A percentile compares a stretch with the other conserved stretches of the same genome.
These are phyloP conservation scores for Colletotrichum trifolii DNA, from an alignment of 2,329 filamentous ascomycete species.

Conservation along the genomic window DNA sequence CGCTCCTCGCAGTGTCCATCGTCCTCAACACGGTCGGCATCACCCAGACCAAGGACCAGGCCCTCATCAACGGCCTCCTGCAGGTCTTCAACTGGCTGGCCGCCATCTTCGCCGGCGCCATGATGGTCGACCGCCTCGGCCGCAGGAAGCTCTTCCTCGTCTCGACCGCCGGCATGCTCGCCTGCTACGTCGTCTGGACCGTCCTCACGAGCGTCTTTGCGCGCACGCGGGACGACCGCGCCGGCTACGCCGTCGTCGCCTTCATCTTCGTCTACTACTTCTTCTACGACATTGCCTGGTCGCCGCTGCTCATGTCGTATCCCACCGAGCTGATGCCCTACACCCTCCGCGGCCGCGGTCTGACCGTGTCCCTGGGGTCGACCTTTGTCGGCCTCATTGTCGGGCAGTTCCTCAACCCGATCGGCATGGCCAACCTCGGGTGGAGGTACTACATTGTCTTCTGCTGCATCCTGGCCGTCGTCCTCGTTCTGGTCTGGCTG, in stretches of 20 bases:
- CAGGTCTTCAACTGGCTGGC: slow-evolving; percentile 33
- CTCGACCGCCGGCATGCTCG: slow-evolving; percentile 44
- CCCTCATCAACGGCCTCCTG: slow-evolving; percentile 51
- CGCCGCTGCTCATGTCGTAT: slow-evolving; percentile 36
- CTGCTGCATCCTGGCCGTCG: slow-evolving; percentile 36
- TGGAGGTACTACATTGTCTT: slow-evolving; percentile 41
- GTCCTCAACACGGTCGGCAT: slow-evolving; percentile 46
- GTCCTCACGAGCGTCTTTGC: slow-evolving; percentile 31
- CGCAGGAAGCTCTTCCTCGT: slow-evolving; percentile 57
- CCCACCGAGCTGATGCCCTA: slow-evolving; percentile 38
- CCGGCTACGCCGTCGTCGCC: slow-evolving; percentile 38
- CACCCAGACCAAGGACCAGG: slow-evolving; percentile 49
- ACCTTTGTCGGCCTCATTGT: slow-evolving; percentile 44
- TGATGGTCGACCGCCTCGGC: slow-evolving; percentile 53
- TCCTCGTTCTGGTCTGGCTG: slow-evolving; percentile 39
- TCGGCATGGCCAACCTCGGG: slow-evolving; percentile 49
- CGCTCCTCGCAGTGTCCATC: neutral
- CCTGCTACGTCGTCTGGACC: slow-evolving; percentile 42
- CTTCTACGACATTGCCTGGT: slow-evolving; percentile 37
- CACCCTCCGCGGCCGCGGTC: slow-evolving; percentile 36
- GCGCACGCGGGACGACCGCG: slow-evolving; percentile 17
- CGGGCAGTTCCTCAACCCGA: slow-evolving; percentile 55
- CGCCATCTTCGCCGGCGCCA: slow-evolving; percentile 46
- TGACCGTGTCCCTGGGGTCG: slow-evolving; percentile 34
- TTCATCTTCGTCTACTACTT: slow-evolving; percentile 37